Evolutionary conservation across 2,329 filamentous ascomycete species (phyloP), one percentile per base, ranked within the genome.

Genomic region (Seiridium unicorne): DNA sequence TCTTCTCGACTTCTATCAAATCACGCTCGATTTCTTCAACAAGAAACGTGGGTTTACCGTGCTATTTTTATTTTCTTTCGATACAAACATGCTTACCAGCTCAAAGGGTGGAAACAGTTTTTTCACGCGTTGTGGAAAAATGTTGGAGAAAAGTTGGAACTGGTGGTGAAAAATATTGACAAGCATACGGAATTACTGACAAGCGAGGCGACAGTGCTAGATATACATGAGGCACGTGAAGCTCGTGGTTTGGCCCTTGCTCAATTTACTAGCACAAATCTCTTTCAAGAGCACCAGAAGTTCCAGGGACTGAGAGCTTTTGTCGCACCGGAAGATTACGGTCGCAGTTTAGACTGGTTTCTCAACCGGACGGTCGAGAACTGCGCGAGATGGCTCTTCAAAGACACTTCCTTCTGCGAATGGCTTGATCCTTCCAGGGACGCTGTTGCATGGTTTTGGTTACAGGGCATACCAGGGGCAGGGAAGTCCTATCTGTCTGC

Each of bases 41-140:
- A 74, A 76, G 60, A 70, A 76, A 11, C 68, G 76, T 32, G 71
- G 75, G 44, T 70, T 77, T 71, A 76, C 59, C 18, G 62, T 1
- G 62, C 71, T 40, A 60, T 65, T 2, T 60, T 76, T 53, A 64
- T 69, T n/a, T 72, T 73, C 57, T 74, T 75, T 60, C 66, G 57
- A 10, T 61, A 64, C 31, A 51, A 65, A 11, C 64, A 72, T 74
- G 61, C 68, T 11, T 11, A 26, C 18, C 18, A 26, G 18, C 6
- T 46, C 34, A 7, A 10, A 26, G 5, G 6, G n/a, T 35, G 6
- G 48, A 10, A 9, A 11, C 10, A 8, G 4, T 2, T 31, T 51
- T 9, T 11, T 31, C 2, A 4, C 5, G 3, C n/a, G 34, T 32
- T 5, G 7, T 31, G 5, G 26, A 6, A 8, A 51, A 5, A 26